Evolutionary conservation across 1,284 basidiomycete species (phyloP).

Genomic region (Ustilago lituana): DNA sequence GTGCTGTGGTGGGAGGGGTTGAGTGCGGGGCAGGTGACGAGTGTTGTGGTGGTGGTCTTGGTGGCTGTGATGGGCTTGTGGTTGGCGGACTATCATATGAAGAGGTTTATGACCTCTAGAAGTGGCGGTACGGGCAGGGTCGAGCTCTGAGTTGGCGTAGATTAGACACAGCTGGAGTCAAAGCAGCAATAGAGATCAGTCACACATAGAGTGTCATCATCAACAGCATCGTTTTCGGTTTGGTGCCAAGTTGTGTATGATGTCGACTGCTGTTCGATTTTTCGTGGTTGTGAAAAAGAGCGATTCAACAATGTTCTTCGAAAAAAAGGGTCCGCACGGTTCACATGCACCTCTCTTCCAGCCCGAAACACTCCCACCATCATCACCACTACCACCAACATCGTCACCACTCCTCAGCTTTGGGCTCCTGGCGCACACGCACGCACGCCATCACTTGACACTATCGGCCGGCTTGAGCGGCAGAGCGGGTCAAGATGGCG

Average conservation of each 20-base stretch:
- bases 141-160: slow-evolving; percentile 13
- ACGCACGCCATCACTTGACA: no score
- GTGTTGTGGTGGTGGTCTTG: slow-evolving; percentile 11
- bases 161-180: no score
- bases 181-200: no score
- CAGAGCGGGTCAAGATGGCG: slow-evolving; percentile 13
- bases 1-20: slow-evolving; percentile 24
- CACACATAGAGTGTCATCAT: no score
- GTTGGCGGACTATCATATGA: slow-evolving; percentile 25
- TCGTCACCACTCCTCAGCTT: no score
- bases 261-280: no score
- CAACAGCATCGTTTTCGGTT: no score
- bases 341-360: slow-evolving; percentile 3
- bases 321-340: slow-evolving; percentile 12
- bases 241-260: no score
- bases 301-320: slow-evolving; percentile 2
- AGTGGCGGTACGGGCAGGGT: background rate
- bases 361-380: background rate
- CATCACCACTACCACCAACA: background rate
- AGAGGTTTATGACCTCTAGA: slow-evolving; percentile 11
- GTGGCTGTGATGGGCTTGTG: slow-evolving; percentile 18
- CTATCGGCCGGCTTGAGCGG: no score
- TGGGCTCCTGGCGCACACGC: no score
- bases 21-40: slow-evolving; percentile 19
- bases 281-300: background rate